Evolutionary conservation across 441 rosid genomes (phyloP).

Genomic region (Pelargonium citronellum): DNA sequence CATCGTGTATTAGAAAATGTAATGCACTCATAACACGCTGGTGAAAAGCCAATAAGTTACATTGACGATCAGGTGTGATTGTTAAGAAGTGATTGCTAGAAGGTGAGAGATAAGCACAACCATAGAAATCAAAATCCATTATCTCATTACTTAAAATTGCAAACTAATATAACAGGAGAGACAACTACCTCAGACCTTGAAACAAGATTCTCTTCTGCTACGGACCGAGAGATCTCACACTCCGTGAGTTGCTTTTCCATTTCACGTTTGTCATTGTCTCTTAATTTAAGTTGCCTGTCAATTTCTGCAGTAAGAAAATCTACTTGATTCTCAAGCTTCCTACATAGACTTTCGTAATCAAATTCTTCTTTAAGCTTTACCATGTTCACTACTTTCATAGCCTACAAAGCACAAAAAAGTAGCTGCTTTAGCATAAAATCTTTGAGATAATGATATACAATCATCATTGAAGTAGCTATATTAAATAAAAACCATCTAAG

Average conservation of each 20-base stretch:
- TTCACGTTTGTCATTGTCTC: conserved; percentile 66
- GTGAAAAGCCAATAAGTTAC: no score
- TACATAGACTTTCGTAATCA: conserved; percentile 95
- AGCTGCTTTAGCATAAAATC: conserved; percentile 7
- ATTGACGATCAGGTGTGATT: no score
- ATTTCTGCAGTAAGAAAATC: conserved; percentile 81
- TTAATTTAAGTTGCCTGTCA: conserved; percentile 90
- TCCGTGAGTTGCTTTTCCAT: conserved; percentile 58
- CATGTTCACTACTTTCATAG: conserved; percentile 99
- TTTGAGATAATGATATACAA: conserved; percentile 25
- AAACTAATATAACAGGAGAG: conserved; percentile 26
- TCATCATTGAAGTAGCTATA: conserved; percentile 31
- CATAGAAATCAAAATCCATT: conserved; percentile 7
- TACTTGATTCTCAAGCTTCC: conserved; percentile 76
- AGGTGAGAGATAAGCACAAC: conserved; percentile 7
- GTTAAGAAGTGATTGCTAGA: background rate
- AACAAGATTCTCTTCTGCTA: conserved; percentile 40
- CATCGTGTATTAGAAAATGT: conserved; percentile 14
- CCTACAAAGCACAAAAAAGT: conserved; percentile 37
- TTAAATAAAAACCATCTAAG: conserved; percentile 16
- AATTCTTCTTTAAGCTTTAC: conserved; percentile 95
- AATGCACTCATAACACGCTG: background rate
- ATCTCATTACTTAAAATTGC: conserved; percentile 1
- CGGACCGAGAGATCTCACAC: conserved; percentile 47
- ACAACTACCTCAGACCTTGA: conserved; percentile 75